Conservation (phyloP, 208 protist species). For the Polymyxa betae region DNA sequence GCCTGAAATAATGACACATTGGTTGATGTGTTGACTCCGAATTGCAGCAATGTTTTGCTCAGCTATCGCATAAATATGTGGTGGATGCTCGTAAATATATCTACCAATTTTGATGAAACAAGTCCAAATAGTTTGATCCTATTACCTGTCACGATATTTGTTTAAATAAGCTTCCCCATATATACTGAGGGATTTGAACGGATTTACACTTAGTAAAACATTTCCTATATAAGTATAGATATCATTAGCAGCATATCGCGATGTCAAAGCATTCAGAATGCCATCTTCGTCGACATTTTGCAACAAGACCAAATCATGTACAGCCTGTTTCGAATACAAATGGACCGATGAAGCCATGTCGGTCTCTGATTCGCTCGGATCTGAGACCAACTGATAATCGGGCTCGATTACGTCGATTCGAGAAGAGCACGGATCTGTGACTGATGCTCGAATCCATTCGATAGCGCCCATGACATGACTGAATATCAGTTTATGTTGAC, state of each 20-base stretch:
- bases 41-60: not conserved
- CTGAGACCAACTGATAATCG: no score
- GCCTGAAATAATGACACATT: conserved; percentile 68
- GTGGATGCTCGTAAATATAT: conserved; percentile 57
- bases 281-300: conserved; percentile 44
- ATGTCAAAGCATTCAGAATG: conserved; percentile 39
- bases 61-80: conserved; percentile 50
- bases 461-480: no score
- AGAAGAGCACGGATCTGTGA: no score
- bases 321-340: not conserved
- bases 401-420: no score
- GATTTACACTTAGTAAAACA: conserved; percentile 67
- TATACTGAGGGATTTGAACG: conserved; percentile 56
- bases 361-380: no score
- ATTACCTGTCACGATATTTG: not conserved
- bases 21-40: not conserved
- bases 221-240: conserved; percentile 69
- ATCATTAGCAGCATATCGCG: conserved; percentile 50
- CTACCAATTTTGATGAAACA: not conserved
- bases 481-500: no score
- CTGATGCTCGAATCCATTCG: no score
- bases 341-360: not conserved
- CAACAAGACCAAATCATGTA: conserved; percentile 43
- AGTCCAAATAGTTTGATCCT: not conserved
- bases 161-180: not conserved